Evolutionary conservation across 805 yeast genomes (phyloP).

Genomic region (Yamadazyma olivae): DNA sequence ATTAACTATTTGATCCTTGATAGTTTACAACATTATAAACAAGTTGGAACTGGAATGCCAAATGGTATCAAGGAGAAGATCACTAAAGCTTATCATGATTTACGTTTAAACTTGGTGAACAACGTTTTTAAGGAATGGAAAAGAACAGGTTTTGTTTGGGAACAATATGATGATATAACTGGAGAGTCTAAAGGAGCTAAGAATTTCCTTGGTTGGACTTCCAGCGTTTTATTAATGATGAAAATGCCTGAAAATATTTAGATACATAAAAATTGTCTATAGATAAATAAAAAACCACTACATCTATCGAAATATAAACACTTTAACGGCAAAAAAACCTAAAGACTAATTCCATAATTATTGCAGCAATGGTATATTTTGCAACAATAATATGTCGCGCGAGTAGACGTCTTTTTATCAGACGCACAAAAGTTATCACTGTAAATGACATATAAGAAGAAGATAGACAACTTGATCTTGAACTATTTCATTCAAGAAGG

Average conservation of each 20-base stretch:
- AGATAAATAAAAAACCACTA: too few species aligned
- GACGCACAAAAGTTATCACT: not conserved
- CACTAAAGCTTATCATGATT: slow-evolving; percentile 44
- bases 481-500: slow-evolving; percentile 79
- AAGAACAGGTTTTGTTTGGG: slow-evolving; percentile 82
- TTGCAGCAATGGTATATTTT: too few species aligned
- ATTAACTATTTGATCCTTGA: slow-evolving; percentile 83
- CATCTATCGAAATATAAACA: not conserved
- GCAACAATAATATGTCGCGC: not conserved
- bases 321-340: too few species aligned
- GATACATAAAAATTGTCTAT: too few species aligned
- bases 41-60: slow-evolving; percentile 26
- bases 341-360: too few species aligned
- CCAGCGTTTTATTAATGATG: slow-evolving; percentile 78
- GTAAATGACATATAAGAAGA: slow-evolving; percentile 18
- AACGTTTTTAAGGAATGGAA: slow-evolving; percentile 72
- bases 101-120: slow-evolving; percentile 64
- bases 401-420: too few species aligned
- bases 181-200: slow-evolving; percentile 81
- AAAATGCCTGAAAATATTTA: slow-evolving; percentile 61
- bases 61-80: slow-evolving; percentile 36
- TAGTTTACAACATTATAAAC: slow-evolving; percentile 55
- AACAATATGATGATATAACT: slow-evolving; percentile 75
- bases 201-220: slow-evolving; percentile 94
- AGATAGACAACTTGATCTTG: slow-evolving; percentile 55